These are phyloP conservation scores for Botrytis pseudocinerea DNA, from an alignment of 2,329 filamentous ascomycete species.

Conservation along the genomic window DNA sequence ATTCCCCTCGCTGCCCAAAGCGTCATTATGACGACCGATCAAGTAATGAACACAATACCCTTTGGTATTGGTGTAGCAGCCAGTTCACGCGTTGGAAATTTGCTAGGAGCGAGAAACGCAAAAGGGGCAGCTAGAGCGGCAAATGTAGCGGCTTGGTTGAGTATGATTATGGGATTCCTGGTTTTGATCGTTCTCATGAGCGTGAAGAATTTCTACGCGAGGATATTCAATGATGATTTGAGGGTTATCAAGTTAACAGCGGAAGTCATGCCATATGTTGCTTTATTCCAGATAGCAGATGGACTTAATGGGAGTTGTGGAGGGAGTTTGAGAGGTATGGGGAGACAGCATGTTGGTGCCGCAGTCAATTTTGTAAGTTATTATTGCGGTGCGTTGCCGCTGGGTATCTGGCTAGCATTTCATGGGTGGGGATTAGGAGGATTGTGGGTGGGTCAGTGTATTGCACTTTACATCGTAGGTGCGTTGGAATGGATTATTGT, in stretches of 20 bases:
- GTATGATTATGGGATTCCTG: conserved; percentile 64
- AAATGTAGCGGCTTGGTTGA: conserved; percentile 73
- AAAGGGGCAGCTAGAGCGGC: conserved; percentile 69
- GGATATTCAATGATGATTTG: conserved; percentile 78
- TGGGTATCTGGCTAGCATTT: conserved; percentile 83
- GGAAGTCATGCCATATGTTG: conserved; percentile 80
- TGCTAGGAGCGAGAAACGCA: conserved; percentile 68
- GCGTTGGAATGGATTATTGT: conserved; percentile 78
- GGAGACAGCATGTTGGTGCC: conserved; percentile 80
- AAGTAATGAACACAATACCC: conserved; percentile 76
- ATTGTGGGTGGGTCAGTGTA: conserved; percentile 81
- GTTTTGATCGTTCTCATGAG: conserved; percentile 70
- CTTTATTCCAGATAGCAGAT: conserved; percentile 87
- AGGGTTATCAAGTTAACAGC: conserved; percentile 71
- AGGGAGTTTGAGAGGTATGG: conserved; percentile 79
- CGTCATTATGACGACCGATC: conserved; percentile 87
- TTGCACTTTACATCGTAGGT: conserved; percentile 79
- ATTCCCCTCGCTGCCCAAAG: conserved; percentile 79
- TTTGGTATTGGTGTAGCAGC: conserved; percentile 85
- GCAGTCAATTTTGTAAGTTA: conserved; percentile 81
- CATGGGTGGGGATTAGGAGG: conserved; percentile 81
- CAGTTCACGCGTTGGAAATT: conserved; percentile 75
- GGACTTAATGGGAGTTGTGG: conserved; percentile 84
- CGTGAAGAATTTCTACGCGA: conserved; percentile 71
- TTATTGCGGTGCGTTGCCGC: conserved; percentile 76